These are phyloP conservation scores for Candida tunisiensis DNA, from an alignment of 1,139 yeast genomes.

Conservation along the genomic window DNA sequence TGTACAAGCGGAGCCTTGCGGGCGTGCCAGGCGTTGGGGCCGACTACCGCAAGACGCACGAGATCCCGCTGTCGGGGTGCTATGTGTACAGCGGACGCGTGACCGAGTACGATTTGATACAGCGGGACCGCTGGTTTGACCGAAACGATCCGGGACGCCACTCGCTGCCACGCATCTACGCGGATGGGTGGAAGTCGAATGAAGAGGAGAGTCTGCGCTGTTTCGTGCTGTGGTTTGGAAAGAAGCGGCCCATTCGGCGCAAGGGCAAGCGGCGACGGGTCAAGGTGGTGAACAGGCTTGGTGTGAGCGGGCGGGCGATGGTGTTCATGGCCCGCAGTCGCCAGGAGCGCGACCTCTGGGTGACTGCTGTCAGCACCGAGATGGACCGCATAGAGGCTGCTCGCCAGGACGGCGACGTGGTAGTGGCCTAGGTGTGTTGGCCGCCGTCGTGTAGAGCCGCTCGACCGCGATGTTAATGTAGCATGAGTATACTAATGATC, in stretches of 20 bases:
- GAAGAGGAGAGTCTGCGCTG: slow-evolving; percentile 63
- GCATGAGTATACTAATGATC: no score
- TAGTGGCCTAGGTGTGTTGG: no score
- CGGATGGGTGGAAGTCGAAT: slow-evolving; percentile 71
- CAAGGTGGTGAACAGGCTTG: slow-evolving; percentile 28
- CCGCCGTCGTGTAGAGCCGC: no score
- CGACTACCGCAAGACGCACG: slow-evolving; percentile 9
- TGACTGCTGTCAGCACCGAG: slow-evolving; percentile 37
- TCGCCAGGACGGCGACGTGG: no score
- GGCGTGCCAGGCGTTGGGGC: slow-evolving; percentile 8
- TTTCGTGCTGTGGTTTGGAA: slow-evolving; percentile 75
- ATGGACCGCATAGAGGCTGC: no score
- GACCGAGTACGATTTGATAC: slow-evolving; percentile 39
- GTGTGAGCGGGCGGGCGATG: slow-evolving; percentile 50
- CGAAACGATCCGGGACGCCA: slow-evolving; percentile 35
- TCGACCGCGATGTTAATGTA: no score
- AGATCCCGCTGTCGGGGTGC: slow-evolving; percentile 44
- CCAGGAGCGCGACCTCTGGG: slow-evolving; percentile 79
- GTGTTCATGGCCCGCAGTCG: slow-evolving; percentile 71
- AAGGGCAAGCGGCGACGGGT: slow-evolving; percentile 4
- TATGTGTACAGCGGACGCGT: slow-evolving; percentile 61
- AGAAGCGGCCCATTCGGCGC: slow-evolving; percentile 27
- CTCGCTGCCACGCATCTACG: slow-evolving; percentile 51
- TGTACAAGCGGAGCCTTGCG: slow-evolving; percentile 28
- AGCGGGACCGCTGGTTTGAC: slow-evolving; percentile 29